phyloP scores from a whole-genome alignment of 352 stramenopile genomes.

The Phytophthora pistaciae region DNA sequence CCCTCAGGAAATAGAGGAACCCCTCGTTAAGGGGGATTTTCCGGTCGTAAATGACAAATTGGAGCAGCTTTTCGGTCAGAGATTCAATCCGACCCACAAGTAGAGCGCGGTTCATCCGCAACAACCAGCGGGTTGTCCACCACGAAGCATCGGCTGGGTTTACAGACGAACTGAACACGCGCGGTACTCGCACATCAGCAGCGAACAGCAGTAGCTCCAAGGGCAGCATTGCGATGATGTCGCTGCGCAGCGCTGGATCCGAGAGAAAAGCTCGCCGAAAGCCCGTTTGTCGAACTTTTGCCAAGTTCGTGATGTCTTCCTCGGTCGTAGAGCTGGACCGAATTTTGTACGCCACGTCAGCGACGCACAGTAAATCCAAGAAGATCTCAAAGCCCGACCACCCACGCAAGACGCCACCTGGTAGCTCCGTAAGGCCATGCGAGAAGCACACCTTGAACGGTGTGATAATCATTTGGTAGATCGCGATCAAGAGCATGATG shows the following conservation, averaged over 20 bases:
- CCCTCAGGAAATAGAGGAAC: conserved; percentile 54
- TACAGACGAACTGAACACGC: background rate
- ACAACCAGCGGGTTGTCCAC: conserved; percentile 53
- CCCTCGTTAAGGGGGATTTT: conserved; percentile 56
- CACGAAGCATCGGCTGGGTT: conserved; percentile 11
- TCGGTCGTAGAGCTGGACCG: conserved; percentile 25
- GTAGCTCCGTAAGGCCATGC: conserved; percentile 44
- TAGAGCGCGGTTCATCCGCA: conserved; percentile 71
- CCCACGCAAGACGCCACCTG: conserved; percentile 18
- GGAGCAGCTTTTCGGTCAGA: conserved; percentile 58
- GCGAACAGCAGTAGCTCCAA: conserved; percentile 53
- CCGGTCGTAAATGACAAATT: conserved; percentile 69
- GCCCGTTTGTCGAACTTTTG: background rate
- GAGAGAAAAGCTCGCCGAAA: conserved; percentile 11
- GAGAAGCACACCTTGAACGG: conserved; percentile 74
- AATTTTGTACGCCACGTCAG: conserved; percentile 57
- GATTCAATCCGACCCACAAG: conserved; percentile 43
- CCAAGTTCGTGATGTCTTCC: background rate
- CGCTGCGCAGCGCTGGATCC: conserved; percentile 44
- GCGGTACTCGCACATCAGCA: conserved; percentile 21
- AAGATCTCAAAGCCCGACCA: conserved; percentile 69
- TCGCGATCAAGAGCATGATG: conserved; percentile 48
- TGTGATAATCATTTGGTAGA: conserved; percentile 54
- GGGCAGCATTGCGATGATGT: conserved; percentile 55
- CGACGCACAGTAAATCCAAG: conserved; percentile 53